phyloP scores from a whole-genome alignment of 441 rosid genomes.

The Erysimum pusillum region DNA sequence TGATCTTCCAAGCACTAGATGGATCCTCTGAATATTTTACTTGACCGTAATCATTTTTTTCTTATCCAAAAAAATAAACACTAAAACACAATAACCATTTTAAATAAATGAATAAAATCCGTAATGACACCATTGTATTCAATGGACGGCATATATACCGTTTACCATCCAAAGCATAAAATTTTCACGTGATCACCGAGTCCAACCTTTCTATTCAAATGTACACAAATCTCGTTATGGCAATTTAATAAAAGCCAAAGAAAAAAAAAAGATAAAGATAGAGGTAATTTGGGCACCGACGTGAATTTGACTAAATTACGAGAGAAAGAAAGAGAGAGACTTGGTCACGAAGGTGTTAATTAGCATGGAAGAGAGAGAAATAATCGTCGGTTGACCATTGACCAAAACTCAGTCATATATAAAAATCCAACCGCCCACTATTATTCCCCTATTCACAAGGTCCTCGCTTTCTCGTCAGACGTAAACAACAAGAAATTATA shows the following conservation, averaged over 20 bases:
- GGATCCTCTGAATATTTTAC: not conserved
- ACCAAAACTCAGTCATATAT: constrained; percentile 40
- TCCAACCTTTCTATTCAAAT: constrained; percentile 21
- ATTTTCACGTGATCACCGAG: constrained; percentile 31
- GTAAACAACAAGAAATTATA: constrained; percentile 46
- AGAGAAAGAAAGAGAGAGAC: constrained; percentile 40
- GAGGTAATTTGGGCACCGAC: constrained; percentile 45
- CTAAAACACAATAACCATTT: not conserved
- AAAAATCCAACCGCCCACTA: constrained; percentile 45
- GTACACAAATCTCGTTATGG: constrained; percentile 24
- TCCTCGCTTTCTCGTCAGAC: constrained; percentile 43
- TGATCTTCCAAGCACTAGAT: too few relatives aligned
- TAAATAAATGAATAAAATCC: not conserved
- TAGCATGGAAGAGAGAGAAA: constrained; percentile 43
- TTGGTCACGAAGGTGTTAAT: constrained; percentile 48
- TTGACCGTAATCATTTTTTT: not conserved
- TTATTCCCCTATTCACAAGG: constrained; percentile 38
- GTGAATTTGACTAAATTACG: constrained; percentile 47
- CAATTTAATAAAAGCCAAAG: constrained; percentile 30
- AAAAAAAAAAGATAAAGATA: not conserved
- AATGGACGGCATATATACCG: constrained; percentile 9
- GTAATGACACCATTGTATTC: not conserved
- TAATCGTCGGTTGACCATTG: constrained; percentile 48
- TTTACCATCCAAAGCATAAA: constrained; percentile 8
- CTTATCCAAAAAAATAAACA: not conserved